Evolutionary conservation across 129 eudicot species (phyloP).

Genomic region (Chrysanthemum lavandulifolium): DNA sequence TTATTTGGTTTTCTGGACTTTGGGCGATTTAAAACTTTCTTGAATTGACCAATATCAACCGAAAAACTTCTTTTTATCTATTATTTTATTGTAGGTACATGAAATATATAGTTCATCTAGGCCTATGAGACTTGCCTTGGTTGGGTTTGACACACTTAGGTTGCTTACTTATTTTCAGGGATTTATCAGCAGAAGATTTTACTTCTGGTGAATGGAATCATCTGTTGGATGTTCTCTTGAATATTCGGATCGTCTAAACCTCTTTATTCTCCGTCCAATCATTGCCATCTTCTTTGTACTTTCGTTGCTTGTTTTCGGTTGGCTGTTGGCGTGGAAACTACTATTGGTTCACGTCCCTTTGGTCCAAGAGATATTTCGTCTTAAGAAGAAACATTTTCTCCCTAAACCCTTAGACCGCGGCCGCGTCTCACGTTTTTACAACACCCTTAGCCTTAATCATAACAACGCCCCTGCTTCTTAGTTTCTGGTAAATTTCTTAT

Average conservation of each 20-base stretch:
- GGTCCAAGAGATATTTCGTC: conserved; percentile 85
- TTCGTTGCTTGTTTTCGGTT: conserved; percentile 46
- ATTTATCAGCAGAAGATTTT: conserved; percentile 13
- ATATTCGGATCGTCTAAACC: conserved; percentile 24
- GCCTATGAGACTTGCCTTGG: neutral
- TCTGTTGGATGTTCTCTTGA: conserved; percentile 32
- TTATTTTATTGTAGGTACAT: neutral
- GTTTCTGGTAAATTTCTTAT: conserved; percentile 19
- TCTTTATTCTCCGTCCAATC: conserved; percentile 48
- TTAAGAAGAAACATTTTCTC: conserved; percentile 54
- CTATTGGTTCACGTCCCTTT: conserved; percentile 83
- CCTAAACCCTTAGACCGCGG: conserved; percentile 57
- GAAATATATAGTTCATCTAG: neutral
- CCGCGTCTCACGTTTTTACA: conserved; percentile 54
- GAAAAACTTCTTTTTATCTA: neutral
- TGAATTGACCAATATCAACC: neutral
- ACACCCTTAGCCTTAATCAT: conserved; percentile 19
- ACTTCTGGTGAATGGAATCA: conserved; percentile 27
- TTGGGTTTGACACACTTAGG: neutral
- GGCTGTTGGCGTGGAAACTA: conserved; percentile 86
- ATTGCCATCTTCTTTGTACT: conserved; percentile 43
- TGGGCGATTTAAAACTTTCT: neutral
- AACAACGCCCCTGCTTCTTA: conserved; percentile 12
- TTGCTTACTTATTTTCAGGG: conserved; percentile 26
- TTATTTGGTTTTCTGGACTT: neutral